Conservation (phyloP, 805 yeast genomes). For the Suhomyces sp. region DNA sequence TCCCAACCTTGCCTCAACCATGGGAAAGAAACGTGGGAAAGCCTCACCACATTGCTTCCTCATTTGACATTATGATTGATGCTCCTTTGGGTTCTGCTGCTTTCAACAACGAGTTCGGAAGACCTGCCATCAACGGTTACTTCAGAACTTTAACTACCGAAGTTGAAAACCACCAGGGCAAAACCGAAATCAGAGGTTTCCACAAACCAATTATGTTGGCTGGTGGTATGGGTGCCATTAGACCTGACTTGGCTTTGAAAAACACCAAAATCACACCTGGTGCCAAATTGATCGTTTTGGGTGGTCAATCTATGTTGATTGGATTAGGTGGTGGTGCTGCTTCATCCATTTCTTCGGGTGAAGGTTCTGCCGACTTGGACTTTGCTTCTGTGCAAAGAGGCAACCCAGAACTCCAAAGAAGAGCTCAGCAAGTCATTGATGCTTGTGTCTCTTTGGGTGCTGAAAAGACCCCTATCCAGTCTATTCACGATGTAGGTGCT, state of each 20-base stretch:
- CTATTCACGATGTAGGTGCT: conserved; percentile 98
- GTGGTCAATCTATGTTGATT: conserved; percentile 97
- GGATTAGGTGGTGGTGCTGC: conserved; percentile 99
- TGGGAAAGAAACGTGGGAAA: conserved; percentile 93
- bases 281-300: conserved; percentile 84
- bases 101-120: conserved; percentile 96
- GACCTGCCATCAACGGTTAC: conserved; percentile 96
- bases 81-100: conserved; percentile 98
- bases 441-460: conserved; percentile 83
- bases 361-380: conserved; percentile 92
- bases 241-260: conserved; percentile 90
- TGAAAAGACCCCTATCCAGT: conserved; percentile 71
- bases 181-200: conserved; percentile 84
- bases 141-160: conserved; percentile 90
- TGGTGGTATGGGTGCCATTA: conserved; percentile 96
- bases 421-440: conserved; percentile 97
- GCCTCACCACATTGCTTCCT: conserved; percentile 89
- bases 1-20: conserved; percentile 84
- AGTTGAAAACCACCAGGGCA: conserved; percentile 59
- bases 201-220: conserved; percentile 99
- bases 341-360: conserved; percentile 93
- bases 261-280: conserved; percentile 89
- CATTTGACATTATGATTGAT: conserved; percentile 92
- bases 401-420: conserved; percentile 98
- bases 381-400: conserved; percentile 99